Base-by-base conservation (phyloP, 106 monocot species). In the Phalaenopsis equestris region DNA sequence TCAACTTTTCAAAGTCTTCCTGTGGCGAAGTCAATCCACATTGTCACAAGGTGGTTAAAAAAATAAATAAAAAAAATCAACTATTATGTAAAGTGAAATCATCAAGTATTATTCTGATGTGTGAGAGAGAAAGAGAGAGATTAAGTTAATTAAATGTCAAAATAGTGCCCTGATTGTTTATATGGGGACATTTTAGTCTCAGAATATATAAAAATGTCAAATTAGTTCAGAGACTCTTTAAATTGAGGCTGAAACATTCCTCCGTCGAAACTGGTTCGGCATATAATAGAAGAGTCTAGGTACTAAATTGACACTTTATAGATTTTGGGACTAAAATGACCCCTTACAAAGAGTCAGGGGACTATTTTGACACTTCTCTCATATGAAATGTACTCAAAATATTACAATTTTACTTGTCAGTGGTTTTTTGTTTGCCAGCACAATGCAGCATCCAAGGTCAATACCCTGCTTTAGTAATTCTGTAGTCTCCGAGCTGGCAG, bases 351-450 rank as follows among this genome's bases (percentile, higher is more conserved):
- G 30, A 30, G 30, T 30, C 30, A 30, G 30, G 30, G 30, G 43
- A 6, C 43, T 45, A 45, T 4, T 6, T 45, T 45, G 6, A 45
- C 6, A 6, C 43, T 45, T 58, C 7, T 58, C 41, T 58, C 41
- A 45, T 42, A 75, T 43, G 58, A 38, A 5, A 39, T 49, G 47
- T 65, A 76, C 48, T 21, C 73, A 67, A 12, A 48, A 52, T 36
- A 65, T 76, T 95, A 99, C 99, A 81, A 93, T 88, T 47, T 78
- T 55, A 79, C 84, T 86, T 12, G 99, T 91, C 80, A 99, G 91
- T 49, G 99, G 99, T 79, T 99, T 99, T 89, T 99, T 99, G 79
- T 99, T 99, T 85, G 99, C 99, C 56, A 95, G 75, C n/a, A 99
- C 91, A 79, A 95, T 65, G 41, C 91, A 91, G 58, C 92, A 93